phyloP scores from a whole-genome alignment of 2,329 filamentous ascomycete species.

The Rutstroemia sp. region DNA sequence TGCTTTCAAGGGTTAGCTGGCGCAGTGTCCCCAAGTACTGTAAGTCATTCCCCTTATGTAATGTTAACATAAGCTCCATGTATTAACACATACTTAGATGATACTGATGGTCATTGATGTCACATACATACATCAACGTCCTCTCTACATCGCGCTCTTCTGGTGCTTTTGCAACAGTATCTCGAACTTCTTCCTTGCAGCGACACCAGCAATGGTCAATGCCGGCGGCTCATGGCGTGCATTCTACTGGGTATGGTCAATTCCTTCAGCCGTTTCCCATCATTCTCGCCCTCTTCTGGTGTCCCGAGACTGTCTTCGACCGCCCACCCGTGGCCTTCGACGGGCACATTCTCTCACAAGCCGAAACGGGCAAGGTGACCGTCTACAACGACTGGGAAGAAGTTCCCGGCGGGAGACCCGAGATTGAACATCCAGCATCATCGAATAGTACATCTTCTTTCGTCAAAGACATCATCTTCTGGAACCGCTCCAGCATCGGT shows the following conservation, averaged over 20 bases:
- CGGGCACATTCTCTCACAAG: conserved; percentile 33
- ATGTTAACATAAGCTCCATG: neutral
- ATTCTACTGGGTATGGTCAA: conserved; percentile 30
- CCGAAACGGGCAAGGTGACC: conserved; percentile 32
- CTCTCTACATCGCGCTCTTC: conserved; percentile 29
- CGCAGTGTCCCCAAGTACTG: neutral
- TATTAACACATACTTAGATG: neutral
- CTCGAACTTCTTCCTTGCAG: conserved; percentile 22
- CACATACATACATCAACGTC: conserved; percentile 34
- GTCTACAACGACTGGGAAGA: conserved; percentile 30
- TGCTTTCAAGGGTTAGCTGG: neutral
- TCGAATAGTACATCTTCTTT: neutral
- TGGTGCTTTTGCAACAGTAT: conserved; percentile 29
- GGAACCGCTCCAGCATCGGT: neutral
- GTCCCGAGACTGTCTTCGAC: conserved; percentile 35
- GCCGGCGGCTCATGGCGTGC: conserved; percentile 28
- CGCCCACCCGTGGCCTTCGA: conserved; percentile 35
- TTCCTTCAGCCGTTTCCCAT: conserved; percentile 23
- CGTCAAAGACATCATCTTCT: neutral
- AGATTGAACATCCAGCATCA: neutral
- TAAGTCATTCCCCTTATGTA: neutral
- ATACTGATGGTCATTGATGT: conserved; percentile 32
- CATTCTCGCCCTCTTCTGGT: conserved; percentile 27
- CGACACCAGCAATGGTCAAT: conserved; percentile 26
- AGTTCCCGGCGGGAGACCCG: conserved; percentile 16